Percentiles rank a stretch among this genome's conserved stretches.
Evolutionary conservation across 805 yeast species (phyloP).

Genomic region (Zygosaccharomyces kombuchaensis): DNA sequence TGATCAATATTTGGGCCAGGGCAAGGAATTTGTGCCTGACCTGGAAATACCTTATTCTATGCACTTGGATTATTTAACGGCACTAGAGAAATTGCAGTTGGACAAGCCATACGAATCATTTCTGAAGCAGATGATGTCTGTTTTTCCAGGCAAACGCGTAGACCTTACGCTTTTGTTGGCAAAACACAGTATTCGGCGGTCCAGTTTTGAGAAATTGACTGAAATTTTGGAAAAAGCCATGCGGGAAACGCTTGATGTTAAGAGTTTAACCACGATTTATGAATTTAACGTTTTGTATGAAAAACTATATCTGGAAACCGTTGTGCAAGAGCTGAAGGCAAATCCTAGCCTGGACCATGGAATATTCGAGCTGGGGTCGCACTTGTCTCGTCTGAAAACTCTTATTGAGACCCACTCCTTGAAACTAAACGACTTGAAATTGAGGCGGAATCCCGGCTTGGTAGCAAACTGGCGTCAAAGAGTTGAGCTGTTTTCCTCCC

Average conservation of each 20-base stretch:
- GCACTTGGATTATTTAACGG: constrained; percentile 15
- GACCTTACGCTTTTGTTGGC: constrained; percentile 47
- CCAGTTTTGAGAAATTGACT: constrained; percentile 38
- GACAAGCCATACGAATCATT: constrained; percentile 33
- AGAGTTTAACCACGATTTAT: constrained; percentile 60
- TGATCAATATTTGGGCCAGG: constrained; percentile 12
- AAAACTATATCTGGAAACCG: constrained; percentile 11
- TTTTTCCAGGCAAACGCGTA: constrained; percentile 59
- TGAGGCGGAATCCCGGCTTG: constrained; percentile 58
- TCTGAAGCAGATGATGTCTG: constrained; percentile 9
- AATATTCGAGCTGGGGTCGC: constrained; percentile 40
- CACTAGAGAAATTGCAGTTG: constrained; percentile 11
- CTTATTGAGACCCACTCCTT: constrained; percentile 55
- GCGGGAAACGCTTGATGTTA: constrained; percentile 43
- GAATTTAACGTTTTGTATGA: constrained; percentile 60
- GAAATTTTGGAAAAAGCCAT: constrained; percentile 48
- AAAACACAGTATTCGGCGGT: constrained; percentile 41
- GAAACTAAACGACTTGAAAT: constrained; percentile 59
- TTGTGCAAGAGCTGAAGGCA: constrained; percentile 15
- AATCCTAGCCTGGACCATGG: constrained; percentile 15
- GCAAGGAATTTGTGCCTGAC: constrained; percentile 4
- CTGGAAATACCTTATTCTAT: constrained; percentile 11
- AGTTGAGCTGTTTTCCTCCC: constrained; percentile 41
- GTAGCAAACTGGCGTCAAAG: constrained; percentile 69
- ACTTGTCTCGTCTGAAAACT: constrained; percentile 46